Base-by-base conservation (phyloP, 2,329 filamentous ascomycete species). In the Rhexocercosporidium sp. region DNA sequence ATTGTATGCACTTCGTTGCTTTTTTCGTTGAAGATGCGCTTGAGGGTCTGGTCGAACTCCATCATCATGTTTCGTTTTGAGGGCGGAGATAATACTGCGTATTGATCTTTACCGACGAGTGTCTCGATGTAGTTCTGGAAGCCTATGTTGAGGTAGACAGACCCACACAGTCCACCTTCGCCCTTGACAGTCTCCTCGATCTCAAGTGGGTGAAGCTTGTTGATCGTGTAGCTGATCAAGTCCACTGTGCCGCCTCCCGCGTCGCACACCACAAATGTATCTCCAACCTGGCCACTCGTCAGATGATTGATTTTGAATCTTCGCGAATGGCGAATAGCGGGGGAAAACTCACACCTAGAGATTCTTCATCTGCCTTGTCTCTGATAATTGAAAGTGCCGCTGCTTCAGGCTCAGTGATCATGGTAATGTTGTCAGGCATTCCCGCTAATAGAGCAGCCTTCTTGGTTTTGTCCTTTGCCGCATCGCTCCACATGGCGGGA, bases 161-260 rank as follows among this genome's bases (percentile, higher is more conserved):
- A n/a, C n/a, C n/a, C n/a, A n/a, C n/a, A n/a, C n/a, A n/a, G n/a
- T n/a, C n/a, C n/a, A n/a, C n/a, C n/a, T n/a, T n/a, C n/a, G n/a
- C n/a, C n/a, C n/a, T n/a, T n/a, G n/a, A n/a, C n/a, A n/a, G n/a
- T n/a, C n/a, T n/a, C n/a, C n/a, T n/a, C n/a, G n/a, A n/a, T n/a
- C n/a, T n/a, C n/a, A n/a, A n/a, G n/a, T n/a, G n/a, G n/a, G n/a
- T n/a, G n/a, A n/a, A n/a, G n/a, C n/a, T n/a, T n/a, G n/a, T n/a
- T n/a, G n/a, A n/a, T n/a, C n/a, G 53, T 61, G 39, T 66, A 72
- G 4, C 49, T 54, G 9, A 64, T 57, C 14, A 69, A 46, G 62
- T 70, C 65, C 60, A 68, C 65, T 44, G 64, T 66, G 18, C 64
- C 64, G 34, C 64, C 64, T 11, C 64, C 64, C 18, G 64, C 64